Evolutionary conservation across 345 rosid species (phyloP), one percentile per base, ranked within the genome.

Genomic region (Laguncularia racemosa): DNA sequence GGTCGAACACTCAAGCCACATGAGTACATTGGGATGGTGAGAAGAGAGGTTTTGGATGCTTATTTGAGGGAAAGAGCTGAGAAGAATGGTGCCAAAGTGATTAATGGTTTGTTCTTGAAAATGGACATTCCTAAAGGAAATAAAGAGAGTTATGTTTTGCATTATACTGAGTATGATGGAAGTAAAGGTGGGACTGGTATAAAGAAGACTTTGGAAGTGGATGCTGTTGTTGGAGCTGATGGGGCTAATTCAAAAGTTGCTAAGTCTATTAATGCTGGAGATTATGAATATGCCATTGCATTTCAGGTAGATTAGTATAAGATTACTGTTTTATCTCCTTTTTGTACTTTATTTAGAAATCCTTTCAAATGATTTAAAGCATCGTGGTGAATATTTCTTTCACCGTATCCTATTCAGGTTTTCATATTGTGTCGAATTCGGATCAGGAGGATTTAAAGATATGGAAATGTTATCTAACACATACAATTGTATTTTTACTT

Each of bases 21-120:
- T 49, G 93, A 91, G 84, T 91, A 91, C n/a, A 91, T 91, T 4
- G 95, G 98, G 49, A 91, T 89, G 96, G 93, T 89, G 80, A 80
- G 96, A 70, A 55, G 98, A 14, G 98, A 92, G 62, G 87, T 89
- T 11, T 64, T 92, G 20, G 98, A 92, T 23, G 64, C 76, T 49
- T 86, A 81, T 56, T 23, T 92, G 77, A 76, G 98, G 52, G 89
- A 86, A 60, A 56, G 96, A 55, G 98, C 98, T 1, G 72, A 74
- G 56, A 51, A 79, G 67, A 86, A 71, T 44, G 98, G 98, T 12
- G 91, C 98, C 12, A 74, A 53, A 1, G 89, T 92, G 1, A 83
- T 92, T 1, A 89, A 91, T 44, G 96, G 98, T 11, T 68, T 86
- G 70, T 92, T 92, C 70, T 56, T 92, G 68, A 86, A 84, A 68